A percentile compares a stretch with the other conserved stretches of the same genome.
Evolutionary conservation across 768 basidiomycete species (phyloP).

Genomic region (Asterophora parasitica): DNA sequence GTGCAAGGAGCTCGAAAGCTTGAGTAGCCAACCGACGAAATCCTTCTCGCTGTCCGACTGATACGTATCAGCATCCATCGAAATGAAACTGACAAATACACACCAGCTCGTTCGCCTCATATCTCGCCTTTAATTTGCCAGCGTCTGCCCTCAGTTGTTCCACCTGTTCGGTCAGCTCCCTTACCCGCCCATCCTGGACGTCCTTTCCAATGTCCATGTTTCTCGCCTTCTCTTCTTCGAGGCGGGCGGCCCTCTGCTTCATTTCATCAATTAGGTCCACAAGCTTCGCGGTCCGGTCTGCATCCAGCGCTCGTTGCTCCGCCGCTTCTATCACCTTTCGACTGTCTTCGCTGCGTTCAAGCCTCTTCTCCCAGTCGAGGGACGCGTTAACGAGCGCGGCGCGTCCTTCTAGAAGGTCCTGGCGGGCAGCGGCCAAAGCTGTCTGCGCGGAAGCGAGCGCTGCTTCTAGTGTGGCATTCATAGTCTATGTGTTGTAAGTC

Average conservation of each 20-base stretch:
- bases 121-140: conserved; percentile 32
- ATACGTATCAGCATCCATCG: neutral
- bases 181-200: conserved; percentile 11
- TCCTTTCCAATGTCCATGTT: conserved; percentile 9
- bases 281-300: conserved; percentile 15
- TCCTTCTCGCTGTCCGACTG: conserved; percentile 48
- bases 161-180: conserved; percentile 14
- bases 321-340: conserved; percentile 19
- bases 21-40: conserved; percentile 42
- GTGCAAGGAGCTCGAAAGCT: conserved; percentile 40
- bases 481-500: conserved; percentile 4
- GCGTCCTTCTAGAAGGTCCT: conserved; percentile 18
- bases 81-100: conserved; percentile 9
- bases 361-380: conserved; percentile 24
- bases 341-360: conserved; percentile 24
- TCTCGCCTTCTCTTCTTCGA: conserved; percentile 10
- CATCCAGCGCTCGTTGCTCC: conserved; percentile 21
- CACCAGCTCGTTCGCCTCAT: conserved; percentile 45
- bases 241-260: conserved; percentile 10
- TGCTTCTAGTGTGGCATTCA: conserved; percentile 27
- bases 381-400: conserved; percentile 10
- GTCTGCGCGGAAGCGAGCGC: conserved; percentile 26
- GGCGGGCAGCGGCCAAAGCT: conserved; percentile 32
- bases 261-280: conserved; percentile 7
- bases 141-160: conserved; percentile 19